A percentile compares a stretch with the other conserved stretches of the same genome.
These are phyloP conservation scores for Nicotiana knightiana DNA, from an alignment of 257 asterid genomes.

Conservation along the genomic window DNA sequence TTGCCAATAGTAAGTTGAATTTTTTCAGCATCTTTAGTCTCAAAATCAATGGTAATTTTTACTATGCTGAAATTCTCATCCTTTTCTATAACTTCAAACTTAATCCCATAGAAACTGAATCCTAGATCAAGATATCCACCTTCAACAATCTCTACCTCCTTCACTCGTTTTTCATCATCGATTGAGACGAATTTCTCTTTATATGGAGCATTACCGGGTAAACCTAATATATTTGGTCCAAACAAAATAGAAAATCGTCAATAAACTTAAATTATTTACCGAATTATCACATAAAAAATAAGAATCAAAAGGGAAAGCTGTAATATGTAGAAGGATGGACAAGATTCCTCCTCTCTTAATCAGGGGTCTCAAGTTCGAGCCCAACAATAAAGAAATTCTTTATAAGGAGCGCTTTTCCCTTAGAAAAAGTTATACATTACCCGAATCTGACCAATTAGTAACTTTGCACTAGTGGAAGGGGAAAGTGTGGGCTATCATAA, in stretches of 20 bases:
- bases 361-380: too few relatives aligned
- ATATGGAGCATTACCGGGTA: not conserved
- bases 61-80: not conserved
- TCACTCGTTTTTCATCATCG: not conserved
- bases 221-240: not conserved
- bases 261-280: not conserved
- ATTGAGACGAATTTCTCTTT: not conserved
- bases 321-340: too few relatives aligned
- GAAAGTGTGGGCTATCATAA: too few relatives aligned
- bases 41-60: not conserved
- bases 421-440: too few relatives aligned
- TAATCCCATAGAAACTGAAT: not conserved
- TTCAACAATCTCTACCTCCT: not conserved
- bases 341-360: too few relatives aligned
- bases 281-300: too few relatives aligned
- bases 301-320: too few relatives aligned
- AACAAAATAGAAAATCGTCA: not conserved
- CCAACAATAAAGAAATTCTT: too few relatives aligned
- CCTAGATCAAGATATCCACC: conserved; percentile 4
- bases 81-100: not conserved
- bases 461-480: too few relatives aligned
- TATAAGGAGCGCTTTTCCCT: too few relatives aligned
- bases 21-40: not conserved
- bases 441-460: too few relatives aligned
- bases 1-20: not conserved